Evolutionary conservation across 2,329 filamentous ascomycete species (phyloP), one percentile per base, ranked within the genome.

Genomic region (Cytospora mali): DNA sequence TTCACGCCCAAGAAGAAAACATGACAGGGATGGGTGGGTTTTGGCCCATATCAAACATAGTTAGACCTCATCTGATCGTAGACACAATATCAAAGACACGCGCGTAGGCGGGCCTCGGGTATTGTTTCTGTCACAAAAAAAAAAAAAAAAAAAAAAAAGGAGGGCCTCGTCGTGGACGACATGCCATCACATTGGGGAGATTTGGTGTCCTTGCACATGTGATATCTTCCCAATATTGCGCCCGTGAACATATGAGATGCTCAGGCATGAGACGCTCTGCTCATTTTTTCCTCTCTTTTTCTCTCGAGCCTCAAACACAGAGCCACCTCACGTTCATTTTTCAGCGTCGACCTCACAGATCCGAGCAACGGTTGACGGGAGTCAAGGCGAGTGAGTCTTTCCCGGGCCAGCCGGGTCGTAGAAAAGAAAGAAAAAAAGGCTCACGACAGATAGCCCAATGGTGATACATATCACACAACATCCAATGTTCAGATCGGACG

Each of bases 361-460:
- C n/a, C 57, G 23, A 7, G 27, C 16, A 21, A n/a, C 42, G 51
- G 9, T 4, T 25, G 27, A 48, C 39, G 28, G 51, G 39, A 27
- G 11, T 35, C 50, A 25, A 60, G 58, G 57, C 57, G 50, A 54
- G 27, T 11, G 50, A 54, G 27, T 11, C 31, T 46, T 59, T n/a
- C 57, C n/a, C n/a, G n/a, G n/a, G n/a, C n/a, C n/a, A n/a, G n/a
- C n/a, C 10, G 18, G 33, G 31, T 35, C 13, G 49, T 25, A 50
- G 35, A 35, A 29, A 28, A 35, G 16, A 35, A 35, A 16, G 6
- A 16, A 35, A 35, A 39, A 39, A 6, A 39, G 35, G 35, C 35
- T 6, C 14, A 39, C 35, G 16, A 39, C 35, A 39, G 35, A 14
- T 11, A 39, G 50, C 16, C n/a, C n/a, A n/a, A n/a, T n/a, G n/a